Evolutionary conservation across 2,329 filamentous ascomycete genomes (phyloP).

Genomic region (Sclerotinia trifoliorum): DNA sequence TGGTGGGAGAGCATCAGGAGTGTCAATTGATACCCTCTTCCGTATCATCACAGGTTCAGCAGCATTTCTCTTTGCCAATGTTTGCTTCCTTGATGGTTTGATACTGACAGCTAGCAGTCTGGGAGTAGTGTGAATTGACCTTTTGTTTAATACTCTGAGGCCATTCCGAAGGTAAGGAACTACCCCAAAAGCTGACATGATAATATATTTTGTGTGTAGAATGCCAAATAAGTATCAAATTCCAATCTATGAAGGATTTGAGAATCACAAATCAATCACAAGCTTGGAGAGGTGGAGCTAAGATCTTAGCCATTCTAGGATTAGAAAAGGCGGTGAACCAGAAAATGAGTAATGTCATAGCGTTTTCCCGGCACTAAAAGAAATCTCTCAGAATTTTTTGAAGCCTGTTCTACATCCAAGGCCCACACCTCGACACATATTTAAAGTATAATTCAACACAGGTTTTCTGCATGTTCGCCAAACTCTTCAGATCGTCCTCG

Average conservation of each 20-base stretch:
- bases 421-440: not conserved
- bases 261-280: not conserved
- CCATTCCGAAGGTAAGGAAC: not conserved
- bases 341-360: slow-evolving; percentile 3
- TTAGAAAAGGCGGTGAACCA: slow-evolving; percentile 7
- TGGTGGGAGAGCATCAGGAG: slow-evolving; percentile 29
- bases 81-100: slow-evolving; percentile 13
- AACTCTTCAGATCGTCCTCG: slow-evolving; percentile 32
- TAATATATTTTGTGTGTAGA: not conserved
- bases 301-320: not conserved
- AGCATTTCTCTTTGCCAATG: slow-evolving; percentile 12
- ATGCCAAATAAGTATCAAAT: not conserved
- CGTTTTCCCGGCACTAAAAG: slow-evolving; percentile 7
- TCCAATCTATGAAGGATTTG: not conserved
- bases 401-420: not conserved
- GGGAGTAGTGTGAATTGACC: not conserved
- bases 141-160: slow-evolving; percentile 1
- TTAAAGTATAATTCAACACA: slow-evolving; percentile 1
- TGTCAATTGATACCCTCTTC: slow-evolving; percentile 10
- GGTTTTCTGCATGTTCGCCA: slow-evolving; percentile 34
- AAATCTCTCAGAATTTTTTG: slow-evolving; percentile 16
- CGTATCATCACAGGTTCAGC: not conserved
- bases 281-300: not conserved
- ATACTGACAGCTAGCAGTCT: not conserved
- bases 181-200: not conserved